Percentiles rank a stretch among this genome's conserved stretches.
Conservation (phyloP, 306 rosid genomes). For the Hippophae rhamnoides region DNA sequence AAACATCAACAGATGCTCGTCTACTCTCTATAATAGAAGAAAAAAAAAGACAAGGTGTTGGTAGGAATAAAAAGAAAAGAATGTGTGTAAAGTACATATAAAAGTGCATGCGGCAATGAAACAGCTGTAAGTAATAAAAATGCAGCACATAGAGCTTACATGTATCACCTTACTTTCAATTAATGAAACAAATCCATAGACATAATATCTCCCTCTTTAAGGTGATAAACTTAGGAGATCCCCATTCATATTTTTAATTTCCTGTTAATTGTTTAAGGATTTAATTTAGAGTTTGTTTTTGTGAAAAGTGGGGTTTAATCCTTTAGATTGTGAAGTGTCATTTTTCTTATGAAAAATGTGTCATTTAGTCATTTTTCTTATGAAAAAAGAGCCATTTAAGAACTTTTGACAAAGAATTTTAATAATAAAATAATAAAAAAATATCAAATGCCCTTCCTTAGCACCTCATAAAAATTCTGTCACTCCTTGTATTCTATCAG, state of each 20-base stretch:
- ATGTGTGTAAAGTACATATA: conserved; percentile 5
- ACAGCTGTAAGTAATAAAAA: conserved; percentile 3
- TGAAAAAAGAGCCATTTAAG: too few species aligned
- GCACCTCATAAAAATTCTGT: too few species aligned
- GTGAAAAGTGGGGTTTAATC: too few species aligned
- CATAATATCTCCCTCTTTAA: background rate
- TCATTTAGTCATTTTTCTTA: too few species aligned
- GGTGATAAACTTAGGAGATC: background rate
- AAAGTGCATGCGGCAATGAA: background rate
- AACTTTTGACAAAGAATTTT: too few species aligned
- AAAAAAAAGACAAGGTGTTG: conserved; percentile 7
- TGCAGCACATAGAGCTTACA: background rate
- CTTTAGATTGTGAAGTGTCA: too few species aligned
- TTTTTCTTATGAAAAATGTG: too few species aligned
- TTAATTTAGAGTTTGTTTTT: too few species aligned
- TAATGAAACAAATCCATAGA: background rate
- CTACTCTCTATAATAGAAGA: conserved; percentile 58
- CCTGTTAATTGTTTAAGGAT: too few species aligned
- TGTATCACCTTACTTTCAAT: background rate
- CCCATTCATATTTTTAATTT: background rate
- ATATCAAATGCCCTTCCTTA: too few species aligned
- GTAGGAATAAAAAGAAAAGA: conserved; percentile 9
- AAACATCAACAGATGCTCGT: conserved; percentile 74
- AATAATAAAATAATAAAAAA: too few species aligned
- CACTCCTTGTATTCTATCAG: too few species aligned